A percentile compares a stretch with the other conserved stretches of the same genome.
Evolutionary conservation across 2,329 filamentous ascomycete genomes (phyloP).

Genomic region (Cordyceps farinosa): DNA sequence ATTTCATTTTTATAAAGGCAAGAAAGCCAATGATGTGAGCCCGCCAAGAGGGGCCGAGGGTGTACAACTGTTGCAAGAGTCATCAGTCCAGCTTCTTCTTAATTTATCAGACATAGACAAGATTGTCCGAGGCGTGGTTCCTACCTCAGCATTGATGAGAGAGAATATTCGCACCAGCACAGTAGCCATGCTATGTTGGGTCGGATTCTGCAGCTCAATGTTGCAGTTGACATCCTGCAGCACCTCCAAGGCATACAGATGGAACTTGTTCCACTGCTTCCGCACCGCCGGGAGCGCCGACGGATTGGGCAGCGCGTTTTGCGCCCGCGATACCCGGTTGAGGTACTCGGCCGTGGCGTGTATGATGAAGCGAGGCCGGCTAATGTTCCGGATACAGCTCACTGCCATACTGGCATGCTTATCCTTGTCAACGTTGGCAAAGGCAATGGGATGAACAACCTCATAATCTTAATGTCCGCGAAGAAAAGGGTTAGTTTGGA

Average conservation of each 20-base stretch:
- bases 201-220: background rate
- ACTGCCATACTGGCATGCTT: background rate
- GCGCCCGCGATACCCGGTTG: background rate
- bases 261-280: background rate
- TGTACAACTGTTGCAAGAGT: background rate
- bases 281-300: background rate
- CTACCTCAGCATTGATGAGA: slow-evolving; percentile 8
- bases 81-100: background rate
- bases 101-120: background rate
- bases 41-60: background rate
- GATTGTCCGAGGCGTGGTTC: background rate
- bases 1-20: slow-evolving; percentile 3
- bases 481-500: background rate
- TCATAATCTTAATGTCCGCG: background rate
- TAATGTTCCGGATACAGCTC: background rate
- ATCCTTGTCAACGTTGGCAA: background rate
- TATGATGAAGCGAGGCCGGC: slow-evolving; percentile 10
- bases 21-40: slow-evolving; percentile 10
- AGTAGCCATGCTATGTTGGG: background rate
- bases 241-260: slow-evolving; percentile 6
- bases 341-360: slow-evolving; percentile 7
- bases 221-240: background rate
- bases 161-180: slow-evolving; percentile 9
- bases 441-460: background rate
- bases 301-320: background rate